Base-by-base conservation (phyloP, 345 rosid species). In the Citrus glauca region DNA sequence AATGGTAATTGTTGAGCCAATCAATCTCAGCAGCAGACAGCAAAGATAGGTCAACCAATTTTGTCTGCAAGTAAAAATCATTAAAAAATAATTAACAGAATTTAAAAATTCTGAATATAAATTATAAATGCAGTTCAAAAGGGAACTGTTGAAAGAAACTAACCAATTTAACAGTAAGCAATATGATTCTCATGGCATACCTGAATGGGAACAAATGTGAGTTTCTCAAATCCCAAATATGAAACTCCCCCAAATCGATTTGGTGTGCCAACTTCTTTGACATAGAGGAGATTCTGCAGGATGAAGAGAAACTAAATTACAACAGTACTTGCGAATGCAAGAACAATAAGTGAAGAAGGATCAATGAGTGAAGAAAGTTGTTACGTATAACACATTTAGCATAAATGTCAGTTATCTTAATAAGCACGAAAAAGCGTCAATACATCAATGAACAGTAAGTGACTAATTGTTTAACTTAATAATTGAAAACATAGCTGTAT, bases 141-240 rank as follows among this genome's bases (percentile, higher is more conserved):
- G 33, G 20, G 1, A 24, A 45, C 32, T 13, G 30, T 13, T 7
- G 14, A 50, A 32, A 32, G 50, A 69, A 27, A 6, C 10, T 6
- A 17, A 45, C 50, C 50, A 45, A 45, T 45, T 45, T 64, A 64
- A 32, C 38, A 64, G 22, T 30, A 2, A 7, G 7, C n/a, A 6
- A 17, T 17, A 11, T 6, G 68, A 64, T 30, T 64, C 38, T 53
- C 33, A 33, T 11, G 9, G 67, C 48, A 25, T 84, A 92, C 99
- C 98, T 93, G 99, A 81, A 95, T 93, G 66, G 98, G 98, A 69
- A 92, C 83, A 64, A 92, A 93, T 2, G 98, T 93, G 81, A 95
- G 91, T 78, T 90, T 95, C 78, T 93, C 97, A 53, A 95, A 95
- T 83, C 95, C 96, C 61, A 95, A 85, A 84, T 93, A 95, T 40